Conservation (phyloP, 306 rosid species). For the Abrus pulchellus region DNA sequence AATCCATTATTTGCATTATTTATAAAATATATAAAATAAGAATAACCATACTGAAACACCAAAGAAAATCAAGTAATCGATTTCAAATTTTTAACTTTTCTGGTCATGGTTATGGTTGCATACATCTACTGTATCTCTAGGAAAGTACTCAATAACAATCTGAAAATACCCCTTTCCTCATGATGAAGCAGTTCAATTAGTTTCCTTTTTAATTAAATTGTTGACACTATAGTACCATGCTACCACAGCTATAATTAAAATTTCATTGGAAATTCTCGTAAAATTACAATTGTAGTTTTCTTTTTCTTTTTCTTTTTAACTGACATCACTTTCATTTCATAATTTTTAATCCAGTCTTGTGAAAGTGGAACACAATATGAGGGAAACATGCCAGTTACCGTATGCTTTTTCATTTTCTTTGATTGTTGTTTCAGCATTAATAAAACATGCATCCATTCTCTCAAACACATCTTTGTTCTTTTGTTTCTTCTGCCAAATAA, state of each 20-base stretch:
- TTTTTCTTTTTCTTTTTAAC: not conserved
- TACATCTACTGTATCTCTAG: not conserved
- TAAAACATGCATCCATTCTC: not conserved
- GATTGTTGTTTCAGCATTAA: not conserved
- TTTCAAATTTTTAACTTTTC: conserved; percentile 17
- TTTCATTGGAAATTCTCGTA: not conserved
- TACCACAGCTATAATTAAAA: not conserved
- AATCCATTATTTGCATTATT: not conserved
- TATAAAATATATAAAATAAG: no score
- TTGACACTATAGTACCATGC: not conserved
- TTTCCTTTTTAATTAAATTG: conserved; percentile 8
- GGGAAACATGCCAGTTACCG: not conserved
- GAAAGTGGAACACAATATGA: not conserved
- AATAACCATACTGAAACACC: not conserved
- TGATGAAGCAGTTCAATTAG: conserved; percentile 10
- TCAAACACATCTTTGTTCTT: conserved; percentile 1
- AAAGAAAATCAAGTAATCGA: not conserved
- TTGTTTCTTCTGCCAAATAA: conserved; percentile 20
- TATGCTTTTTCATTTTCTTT: not conserved
- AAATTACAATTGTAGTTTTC: not conserved
- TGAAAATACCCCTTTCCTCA: not conserved
- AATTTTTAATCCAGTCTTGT: conserved; percentile 14
- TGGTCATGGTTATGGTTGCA: not conserved
- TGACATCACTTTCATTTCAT: not conserved
- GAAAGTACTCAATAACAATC: not conserved